These are phyloP conservation scores for Chrysosphaeria jannelii DNA, from an alignment of 2,329 filamentous ascomycete genomes.

Conservation along the genomic window DNA sequence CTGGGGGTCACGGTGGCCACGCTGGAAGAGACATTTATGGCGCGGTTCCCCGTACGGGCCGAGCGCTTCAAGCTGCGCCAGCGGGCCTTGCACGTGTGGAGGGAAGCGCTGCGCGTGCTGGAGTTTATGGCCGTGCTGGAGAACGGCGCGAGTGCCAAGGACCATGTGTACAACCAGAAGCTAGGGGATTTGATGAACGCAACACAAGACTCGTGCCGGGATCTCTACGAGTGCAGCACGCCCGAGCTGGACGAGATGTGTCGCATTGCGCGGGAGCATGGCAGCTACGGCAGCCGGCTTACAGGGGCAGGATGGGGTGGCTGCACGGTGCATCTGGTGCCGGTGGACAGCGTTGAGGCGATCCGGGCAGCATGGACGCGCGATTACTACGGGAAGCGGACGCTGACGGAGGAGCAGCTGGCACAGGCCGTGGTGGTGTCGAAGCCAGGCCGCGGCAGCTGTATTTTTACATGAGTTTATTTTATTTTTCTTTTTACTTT, in stretches of 20 bases:
- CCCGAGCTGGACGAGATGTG: constrained; percentile 81
- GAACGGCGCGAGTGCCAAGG: constrained; percentile 7
- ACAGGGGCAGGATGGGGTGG: constrained; percentile 95
- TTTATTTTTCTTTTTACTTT: neutral
- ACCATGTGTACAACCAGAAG: constrained; percentile 27
- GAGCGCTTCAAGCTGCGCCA: constrained; percentile 68
- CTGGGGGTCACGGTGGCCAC: constrained; percentile 39
- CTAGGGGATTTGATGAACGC: constrained; percentile 68
- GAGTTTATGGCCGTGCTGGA: constrained; percentile 57
- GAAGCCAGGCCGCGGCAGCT: constrained; percentile 50
- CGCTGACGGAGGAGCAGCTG: constrained; percentile 37
- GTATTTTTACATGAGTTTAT: constrained; percentile 14
- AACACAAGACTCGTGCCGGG: constrained; percentile 65
- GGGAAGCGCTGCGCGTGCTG: constrained; percentile 62
- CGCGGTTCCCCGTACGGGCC: constrained; percentile 66
- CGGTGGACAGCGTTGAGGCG: constrained; percentile 47
- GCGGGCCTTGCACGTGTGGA: constrained; percentile 71
- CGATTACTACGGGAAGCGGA: constrained; percentile 51
- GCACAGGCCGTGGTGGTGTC: constrained; percentile 64
- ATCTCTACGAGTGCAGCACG: constrained; percentile 74
- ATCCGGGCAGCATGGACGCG: constrained; percentile 51
- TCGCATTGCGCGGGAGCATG: constrained; percentile 42
- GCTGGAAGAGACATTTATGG: constrained; percentile 51
- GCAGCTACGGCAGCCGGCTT: constrained; percentile 57
- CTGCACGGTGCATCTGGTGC: constrained; percentile 79